Percentiles rank a stretch among this genome's conserved stretches.
phyloP scores from a whole-genome alignment of 2,329 filamentous ascomycete species.

The Alternaria metachromatica region DNA sequence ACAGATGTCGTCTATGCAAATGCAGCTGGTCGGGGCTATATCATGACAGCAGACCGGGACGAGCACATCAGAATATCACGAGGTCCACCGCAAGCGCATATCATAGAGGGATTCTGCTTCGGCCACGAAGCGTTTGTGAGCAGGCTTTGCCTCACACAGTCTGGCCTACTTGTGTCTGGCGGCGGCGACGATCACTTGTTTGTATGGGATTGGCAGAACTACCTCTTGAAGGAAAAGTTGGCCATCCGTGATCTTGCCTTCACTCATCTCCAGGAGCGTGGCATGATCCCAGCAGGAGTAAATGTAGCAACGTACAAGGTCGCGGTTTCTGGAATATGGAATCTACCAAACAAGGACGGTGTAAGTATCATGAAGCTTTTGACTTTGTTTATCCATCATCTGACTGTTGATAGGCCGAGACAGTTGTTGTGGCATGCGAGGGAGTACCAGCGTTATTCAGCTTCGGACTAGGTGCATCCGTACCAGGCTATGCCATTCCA shows the following conservation, averaged over 20 bases:
- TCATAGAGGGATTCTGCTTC: conserved; percentile 89
- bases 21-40: conserved; percentile 61
- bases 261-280: conserved; percentile 25
- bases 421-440: conserved; percentile 53
- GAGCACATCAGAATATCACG: conserved; percentile 90
- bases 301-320: conserved; percentile 42
- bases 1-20: conserved; percentile 71
- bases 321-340: conserved; percentile 62
- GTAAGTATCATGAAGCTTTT: conserved; percentile 50
- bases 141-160: conserved; percentile 71
- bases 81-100: conserved; percentile 79
- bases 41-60: conserved; percentile 73
- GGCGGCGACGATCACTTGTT: conserved; percentile 82
- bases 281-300: conserved; percentile 13
- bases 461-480: conserved; percentile 59
- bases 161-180: conserved; percentile 77
- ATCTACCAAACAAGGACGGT: conserved; percentile 31
- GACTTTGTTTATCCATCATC: not conserved
- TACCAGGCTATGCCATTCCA: conserved; percentile 53
- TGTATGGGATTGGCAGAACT: conserved; percentile 80
- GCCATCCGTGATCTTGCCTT: conserved; percentile 47
- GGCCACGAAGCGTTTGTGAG: conserved; percentile 87
- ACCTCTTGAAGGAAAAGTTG: conserved; percentile 61
- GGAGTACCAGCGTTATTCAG: conserved; percentile 68
- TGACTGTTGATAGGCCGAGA: conserved; percentile 27